phyloP scores from a whole-genome alignment of 768 basidiomycete species.

The Xerocomellus dryophilus region DNA sequence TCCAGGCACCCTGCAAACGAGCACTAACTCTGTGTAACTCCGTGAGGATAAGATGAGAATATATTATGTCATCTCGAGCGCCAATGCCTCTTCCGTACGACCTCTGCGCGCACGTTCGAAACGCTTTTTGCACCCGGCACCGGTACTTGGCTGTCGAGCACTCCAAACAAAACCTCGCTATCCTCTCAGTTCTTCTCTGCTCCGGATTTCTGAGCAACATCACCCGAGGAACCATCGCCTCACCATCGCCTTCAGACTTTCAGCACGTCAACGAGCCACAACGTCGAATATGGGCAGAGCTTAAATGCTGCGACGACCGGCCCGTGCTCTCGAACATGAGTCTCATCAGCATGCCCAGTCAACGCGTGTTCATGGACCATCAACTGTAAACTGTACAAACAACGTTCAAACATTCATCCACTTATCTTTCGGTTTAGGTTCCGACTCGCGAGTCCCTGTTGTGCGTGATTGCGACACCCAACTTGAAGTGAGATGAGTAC shows the following conservation, averaged over 20 bases:
- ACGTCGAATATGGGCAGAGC: constrained; percentile 85
- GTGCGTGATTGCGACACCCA: too few relatives aligned
- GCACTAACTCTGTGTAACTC: too few relatives aligned
- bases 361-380: constrained; percentile 72
- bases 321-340: constrained; percentile 80
- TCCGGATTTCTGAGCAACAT: constrained; percentile 83
- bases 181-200: constrained; percentile 88
- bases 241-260: constrained; percentile 66
- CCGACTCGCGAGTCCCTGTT: too few relatives aligned
- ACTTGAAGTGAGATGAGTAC: too few relatives aligned
- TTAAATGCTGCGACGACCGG: constrained; percentile 90
- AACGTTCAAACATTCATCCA: too few relatives aligned
- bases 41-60: too few relatives aligned
- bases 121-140: constrained; percentile 88
- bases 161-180: constrained; percentile 85
- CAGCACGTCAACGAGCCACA: constrained; percentile 55
- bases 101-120: constrained; percentile 88
- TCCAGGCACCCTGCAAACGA: too few relatives aligned
- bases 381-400: too few relatives aligned
- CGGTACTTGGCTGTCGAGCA: constrained; percentile 74
- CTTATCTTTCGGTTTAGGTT: too few relatives aligned
- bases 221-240: constrained; percentile 69
- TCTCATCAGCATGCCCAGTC: constrained; percentile 81
- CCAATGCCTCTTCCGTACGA: constrained; percentile 72
- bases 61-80: too few relatives aligned